Evolutionary conservation across 176 grass and related monocot species (phyloP), one percentile per base, ranked within the genome.

Genomic region (Eremochloa ophiuroides): DNA sequence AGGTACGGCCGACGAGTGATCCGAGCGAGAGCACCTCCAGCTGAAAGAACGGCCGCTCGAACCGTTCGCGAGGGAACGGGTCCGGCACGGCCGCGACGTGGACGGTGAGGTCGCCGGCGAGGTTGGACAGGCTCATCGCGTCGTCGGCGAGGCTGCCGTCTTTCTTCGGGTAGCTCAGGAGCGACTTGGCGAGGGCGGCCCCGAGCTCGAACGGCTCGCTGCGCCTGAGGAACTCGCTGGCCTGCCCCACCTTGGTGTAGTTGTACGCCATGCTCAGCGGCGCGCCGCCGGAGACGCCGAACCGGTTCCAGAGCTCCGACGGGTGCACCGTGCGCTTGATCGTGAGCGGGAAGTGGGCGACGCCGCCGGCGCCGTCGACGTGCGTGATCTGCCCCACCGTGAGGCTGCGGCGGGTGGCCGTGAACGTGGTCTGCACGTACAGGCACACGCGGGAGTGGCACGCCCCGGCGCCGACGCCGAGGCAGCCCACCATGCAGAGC

Each of bases 401-500:
- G 73, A 94, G 31, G 86, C 73, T 86, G 16, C 94, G 89, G 28
- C 41, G 87, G 11, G 86, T 91, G n/a, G 82, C 82, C 0, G 91
- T 88, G 71, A 97, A 94, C 4, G 77, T 85, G 20, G 85, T 94
- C 35, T 84, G 94, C 65, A 92, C 43, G 79, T 97, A 94, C 7
- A 97, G 85, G 80, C 94, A 92, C 41, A 94, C 86, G 44, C 94
- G 94, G 2, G 94, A 85, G 71, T 67, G 43, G 65, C 94, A 97
- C 17, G 58, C 75, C 41, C 29, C 70, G 16, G 40, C 26, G 66
- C 85, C 83, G 61, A 30, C 81, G 55, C 82, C 87, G 27, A 92
- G 78, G 85, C 94, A 97, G 43, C 87, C 94, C 44, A 97, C 91
- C 94, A 97, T 97, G 94, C 91, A 97, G 40, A 97, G 87, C 80